Evolutionary conservation across 2,329 filamentous ascomycete genomes (phyloP).

Genomic region (Orbilia blumenaviensis): DNA sequence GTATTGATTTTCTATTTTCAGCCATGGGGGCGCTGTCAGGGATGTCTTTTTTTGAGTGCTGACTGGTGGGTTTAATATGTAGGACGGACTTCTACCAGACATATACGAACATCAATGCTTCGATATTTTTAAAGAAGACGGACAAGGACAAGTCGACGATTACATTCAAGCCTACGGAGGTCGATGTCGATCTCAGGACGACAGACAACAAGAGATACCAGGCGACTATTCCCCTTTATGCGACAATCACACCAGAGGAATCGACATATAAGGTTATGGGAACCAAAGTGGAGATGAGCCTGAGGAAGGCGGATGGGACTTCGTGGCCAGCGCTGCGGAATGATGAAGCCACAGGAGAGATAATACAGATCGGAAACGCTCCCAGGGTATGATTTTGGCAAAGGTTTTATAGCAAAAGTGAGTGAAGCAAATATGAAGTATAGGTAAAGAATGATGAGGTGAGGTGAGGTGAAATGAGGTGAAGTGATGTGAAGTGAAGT

Average conservation of each 20-base stretch:
- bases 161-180: constrained; percentile 70
- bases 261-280: constrained; percentile 83
- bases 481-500: no score
- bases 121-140: constrained; percentile 97
- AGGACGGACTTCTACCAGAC: constrained; percentile 97
- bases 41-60: neutral
- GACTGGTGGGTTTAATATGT: constrained; percentile 23
- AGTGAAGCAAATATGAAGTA: no score
- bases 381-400: constrained; percentile 65
- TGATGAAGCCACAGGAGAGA: constrained; percentile 80
- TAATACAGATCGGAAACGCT: constrained; percentile 87
- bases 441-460: no score
- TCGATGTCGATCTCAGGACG: constrained; percentile 85
- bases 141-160: constrained; percentile 80
- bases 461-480: neutral
- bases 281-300: constrained; percentile 84
- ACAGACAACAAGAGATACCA: constrained; percentile 84
- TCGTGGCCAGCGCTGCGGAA: constrained; percentile 87
- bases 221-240: constrained; percentile 78
- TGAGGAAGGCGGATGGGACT: constrained; percentile 66
- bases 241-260: constrained; percentile 76
- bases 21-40: no score
- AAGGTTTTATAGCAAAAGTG: neutral
- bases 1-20: constrained; percentile 66
- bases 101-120: constrained; percentile 81